A percentile compares a stretch with the other conserved stretches of the same genome.
These are phyloP conservation scores for Gamarada debralockiae DNA, from an alignment of 495 filamentous ascomycete species.

Conservation along the genomic window DNA sequence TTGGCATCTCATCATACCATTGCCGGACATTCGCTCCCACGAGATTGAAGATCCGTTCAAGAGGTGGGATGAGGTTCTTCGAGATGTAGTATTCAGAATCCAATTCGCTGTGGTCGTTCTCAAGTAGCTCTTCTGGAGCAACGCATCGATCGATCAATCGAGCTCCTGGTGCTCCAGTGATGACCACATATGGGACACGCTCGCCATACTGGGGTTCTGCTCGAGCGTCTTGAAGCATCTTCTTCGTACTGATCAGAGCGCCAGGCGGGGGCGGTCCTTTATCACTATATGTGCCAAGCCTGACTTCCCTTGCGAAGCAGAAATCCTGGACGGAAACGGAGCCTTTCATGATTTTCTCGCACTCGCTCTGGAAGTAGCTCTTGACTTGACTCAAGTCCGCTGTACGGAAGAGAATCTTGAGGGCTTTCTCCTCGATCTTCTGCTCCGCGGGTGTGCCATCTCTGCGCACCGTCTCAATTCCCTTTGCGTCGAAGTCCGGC, in stretches of 20 bases:
- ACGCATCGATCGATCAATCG: constrained; percentile 88
- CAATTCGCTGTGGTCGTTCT: constrained; percentile 72
- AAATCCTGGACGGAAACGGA: constrained; percentile 91
- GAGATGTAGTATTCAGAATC: constrained; percentile 96
- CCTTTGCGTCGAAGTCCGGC: constrained; percentile 96
- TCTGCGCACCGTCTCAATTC: constrained; percentile 92
- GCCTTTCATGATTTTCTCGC: constrained; percentile 88
- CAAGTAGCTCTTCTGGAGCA: constrained; percentile 76
- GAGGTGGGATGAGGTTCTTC: constrained; percentile 91
- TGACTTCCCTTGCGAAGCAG: constrained; percentile 88
- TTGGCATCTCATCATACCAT: constrained; percentile 98
- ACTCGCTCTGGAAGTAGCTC: constrained; percentile 84
- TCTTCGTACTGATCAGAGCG: constrained; percentile 76
- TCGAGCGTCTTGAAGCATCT: constrained; percentile 81
- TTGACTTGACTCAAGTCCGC: constrained; percentile 89
- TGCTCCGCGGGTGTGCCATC: constrained; percentile 95
- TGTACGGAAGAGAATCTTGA: constrained; percentile 82
- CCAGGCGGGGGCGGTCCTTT: constrained; percentile 77
- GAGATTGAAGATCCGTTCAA: constrained; percentile 95
- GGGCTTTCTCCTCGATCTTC: constrained; percentile 93
- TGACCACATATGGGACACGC: constrained; percentile 89
- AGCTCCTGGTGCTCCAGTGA: constrained; percentile 82
- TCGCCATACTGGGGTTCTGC: constrained; percentile 94
- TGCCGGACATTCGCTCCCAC: constrained; percentile 86
- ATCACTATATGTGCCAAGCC: constrained; percentile 84